A percentile compares a stretch with the other conserved stretches of the same genome.
phyloP scores from a whole-genome alignment of 352 stramenopile genomes.

The Peronosclerospora sorghi region DNA sequence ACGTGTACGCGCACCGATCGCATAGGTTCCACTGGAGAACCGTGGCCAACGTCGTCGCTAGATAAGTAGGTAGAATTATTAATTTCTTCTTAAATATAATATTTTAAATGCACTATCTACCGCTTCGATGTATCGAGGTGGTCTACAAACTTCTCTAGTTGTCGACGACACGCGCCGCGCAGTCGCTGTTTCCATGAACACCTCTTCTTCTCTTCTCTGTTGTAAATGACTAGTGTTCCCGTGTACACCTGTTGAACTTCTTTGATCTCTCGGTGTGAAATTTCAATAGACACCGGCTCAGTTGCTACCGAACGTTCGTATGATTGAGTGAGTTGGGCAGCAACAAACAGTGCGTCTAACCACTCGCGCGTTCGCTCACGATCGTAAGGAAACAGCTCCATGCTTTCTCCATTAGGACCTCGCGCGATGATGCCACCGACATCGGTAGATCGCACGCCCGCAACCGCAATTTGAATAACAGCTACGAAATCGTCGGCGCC shows the following conservation, averaged over 20 bases:
- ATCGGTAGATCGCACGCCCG: slow-evolving; percentile 30
- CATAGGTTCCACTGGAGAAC: no score
- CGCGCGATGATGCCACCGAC: slow-evolving; percentile 39
- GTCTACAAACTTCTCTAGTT: slow-evolving; percentile 53
- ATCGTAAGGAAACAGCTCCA: slow-evolving; percentile 72
- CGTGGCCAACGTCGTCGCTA: no score
- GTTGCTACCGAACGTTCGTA: slow-evolving; percentile 32
- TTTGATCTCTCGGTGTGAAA: slow-evolving; percentile 16
- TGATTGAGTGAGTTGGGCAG: slow-evolving; percentile 35
- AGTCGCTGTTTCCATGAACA: slow-evolving; percentile 31
- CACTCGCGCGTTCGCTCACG: slow-evolving; percentile 35
- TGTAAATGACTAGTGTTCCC: slow-evolving; percentile 61
- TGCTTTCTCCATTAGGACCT: slow-evolving; percentile 45
- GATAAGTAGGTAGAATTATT: no score
- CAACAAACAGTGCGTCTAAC: slow-evolving; percentile 60
- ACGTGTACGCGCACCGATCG: no score
- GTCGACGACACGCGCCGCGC: slow-evolving; percentile 32
- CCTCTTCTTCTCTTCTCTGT: slow-evolving; percentile 40
- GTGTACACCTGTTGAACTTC: slow-evolving; percentile 39
- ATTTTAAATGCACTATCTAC: no score
- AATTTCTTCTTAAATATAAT: no score
- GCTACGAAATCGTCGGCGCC: slow-evolving; percentile 26
- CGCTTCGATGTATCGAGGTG: slow-evolving; percentile 35
- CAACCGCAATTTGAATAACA: slow-evolving; percentile 59
- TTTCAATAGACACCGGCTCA: slow-evolving; percentile 7